Conservation (phyloP, 2,329 filamentous ascomycete genomes). For the Cladobotryum protrusum region DNA sequence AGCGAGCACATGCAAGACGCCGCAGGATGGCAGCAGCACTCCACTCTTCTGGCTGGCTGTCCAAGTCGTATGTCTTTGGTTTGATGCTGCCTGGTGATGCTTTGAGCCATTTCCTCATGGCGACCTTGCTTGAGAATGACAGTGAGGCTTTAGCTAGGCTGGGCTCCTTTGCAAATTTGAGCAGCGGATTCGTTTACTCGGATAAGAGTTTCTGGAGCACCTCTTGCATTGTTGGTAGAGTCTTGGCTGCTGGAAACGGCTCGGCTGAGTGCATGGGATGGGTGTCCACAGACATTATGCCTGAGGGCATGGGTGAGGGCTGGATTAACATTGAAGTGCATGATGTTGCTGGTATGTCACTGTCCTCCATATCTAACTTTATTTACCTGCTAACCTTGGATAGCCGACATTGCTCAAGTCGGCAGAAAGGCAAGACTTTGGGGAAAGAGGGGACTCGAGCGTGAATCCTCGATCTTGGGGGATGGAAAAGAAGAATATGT, state of each 20-base stretch:
- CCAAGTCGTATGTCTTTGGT: conserved; percentile 61
- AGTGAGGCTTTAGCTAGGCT: conserved; percentile 51
- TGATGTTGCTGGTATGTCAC: conserved; percentile 42
- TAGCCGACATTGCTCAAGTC: conserved; percentile 44
- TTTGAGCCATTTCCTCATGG: conserved; percentile 58
- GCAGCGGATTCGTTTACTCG: conserved; percentile 57
- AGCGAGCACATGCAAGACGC: conserved; percentile 35
- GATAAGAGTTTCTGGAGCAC: conserved; percentile 66
- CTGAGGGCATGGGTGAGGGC: conserved; percentile 45
- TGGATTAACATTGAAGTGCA: conserved; percentile 55
- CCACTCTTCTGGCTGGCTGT: conserved; percentile 58
- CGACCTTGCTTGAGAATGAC: conserved; percentile 59
- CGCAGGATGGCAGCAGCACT: conserved; percentile 52
- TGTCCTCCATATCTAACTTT: not conserved
- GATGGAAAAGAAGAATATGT: conserved; percentile 48
- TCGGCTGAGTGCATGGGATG: conserved; percentile 63
- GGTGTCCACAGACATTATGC: conserved; percentile 56
- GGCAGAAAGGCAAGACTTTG: conserved; percentile 54
- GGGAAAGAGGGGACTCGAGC: conserved; percentile 54
- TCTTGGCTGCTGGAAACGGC: conserved; percentile 56
- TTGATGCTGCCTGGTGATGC: conserved; percentile 59
- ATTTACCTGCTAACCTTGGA: not conserved
- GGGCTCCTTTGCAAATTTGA: conserved; percentile 56
- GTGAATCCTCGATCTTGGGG: conserved; percentile 54
- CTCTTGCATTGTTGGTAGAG: conserved; percentile 57